Base-by-base conservation (phyloP, 2,329 filamentous ascomycete species). In the Bretziella fagacearum region DNA sequence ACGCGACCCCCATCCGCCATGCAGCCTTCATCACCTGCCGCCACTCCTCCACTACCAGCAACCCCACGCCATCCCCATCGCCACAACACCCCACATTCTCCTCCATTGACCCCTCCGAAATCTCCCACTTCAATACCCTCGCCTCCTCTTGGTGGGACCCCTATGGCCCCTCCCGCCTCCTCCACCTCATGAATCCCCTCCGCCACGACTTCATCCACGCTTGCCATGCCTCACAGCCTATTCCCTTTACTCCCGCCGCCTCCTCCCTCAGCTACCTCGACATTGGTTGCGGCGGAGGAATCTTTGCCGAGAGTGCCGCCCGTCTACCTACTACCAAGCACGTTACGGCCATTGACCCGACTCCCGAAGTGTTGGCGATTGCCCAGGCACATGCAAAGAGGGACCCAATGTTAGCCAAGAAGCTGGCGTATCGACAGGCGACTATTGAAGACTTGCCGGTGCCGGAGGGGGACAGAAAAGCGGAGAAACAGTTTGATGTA, bases 111-210 rank as follows among this genome's bases (percentile, higher is more conserved):
- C 74, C 83, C 46, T 75, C 80, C 54, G 89, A 98, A 67, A 77
- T 98, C 53, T 83, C 82, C 15, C 91, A 98, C 68, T 98, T 98
- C 73, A 86, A 86, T 58, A 77, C 78, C 53, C 84, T 98, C 57
- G 91, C 91, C 54, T 84, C 83, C 54, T 81, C 81, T 56, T 98
- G 91, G 91, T 98, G 91, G 91, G 87, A 96, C 63, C 84, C 89
- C 1, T 79, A 94, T 59, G 91, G 91, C 44, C 81, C 89, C 5
- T 95, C 86, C 3, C 78, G 89, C 32, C 77, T 95, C 50, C 77
- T 98, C 2, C 91, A 98, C 63, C 79, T 94, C 54, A 96, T 98
- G 89, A 96, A 98, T 65, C 91, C 91, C 1, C 75, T 94, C 39
- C 86, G 91, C 27, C 87, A 96, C 65, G 79, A 86, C 63, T 96